Percentiles rank a stretch among this genome's conserved stretches.
These are phyloP conservation scores for Chlamydomonas incerta DNA, from an alignment of 139 green algal species.

Conservation along the genomic window DNA sequence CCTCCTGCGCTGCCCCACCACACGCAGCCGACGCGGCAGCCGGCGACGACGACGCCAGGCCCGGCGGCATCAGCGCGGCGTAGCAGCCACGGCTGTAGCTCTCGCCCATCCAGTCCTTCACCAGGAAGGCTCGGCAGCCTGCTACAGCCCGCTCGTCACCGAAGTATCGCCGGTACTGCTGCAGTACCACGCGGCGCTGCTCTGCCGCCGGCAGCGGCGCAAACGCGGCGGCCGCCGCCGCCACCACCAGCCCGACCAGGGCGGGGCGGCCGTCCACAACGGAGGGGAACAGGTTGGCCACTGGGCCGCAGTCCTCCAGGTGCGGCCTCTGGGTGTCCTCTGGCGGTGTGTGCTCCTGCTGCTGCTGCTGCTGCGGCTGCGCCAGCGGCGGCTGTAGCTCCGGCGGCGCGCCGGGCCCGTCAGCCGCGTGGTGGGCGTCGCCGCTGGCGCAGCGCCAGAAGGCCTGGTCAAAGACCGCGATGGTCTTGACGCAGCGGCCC, in stretches of 20 bases:
- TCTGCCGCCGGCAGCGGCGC: neutral
- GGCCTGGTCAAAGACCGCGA: neutral
- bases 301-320: slow-evolving; percentile 12
- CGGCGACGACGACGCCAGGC: neutral
- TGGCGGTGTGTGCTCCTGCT: too few relatives aligned
- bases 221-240: neutral
- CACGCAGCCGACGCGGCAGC: too few relatives aligned
- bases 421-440: neutral
- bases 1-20: too few relatives aligned
- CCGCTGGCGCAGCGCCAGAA: neutral
- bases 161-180: slow-evolving; percentile 10
- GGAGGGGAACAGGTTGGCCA: slow-evolving; percentile 19
- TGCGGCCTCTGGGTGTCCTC: too few relatives aligned
- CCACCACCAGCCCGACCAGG: slow-evolving; percentile 8
- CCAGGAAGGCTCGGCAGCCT: neutral
- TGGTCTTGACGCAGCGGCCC: slow-evolving; percentile 22
- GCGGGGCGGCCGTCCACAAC: neutral
- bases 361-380: too few relatives aligned
- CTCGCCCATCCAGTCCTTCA: slow-evolving; percentile 29
- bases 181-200: neutral
- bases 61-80: slow-evolving; percentile 12
- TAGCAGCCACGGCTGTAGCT: slow-evolving; percentile 16
- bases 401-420: neutral
- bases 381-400: neutral
- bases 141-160: neutral